These are phyloP conservation scores for Citrus mangshanensis DNA, from an alignment of 345 rosid genomes.

Conservation along the genomic window DNA sequence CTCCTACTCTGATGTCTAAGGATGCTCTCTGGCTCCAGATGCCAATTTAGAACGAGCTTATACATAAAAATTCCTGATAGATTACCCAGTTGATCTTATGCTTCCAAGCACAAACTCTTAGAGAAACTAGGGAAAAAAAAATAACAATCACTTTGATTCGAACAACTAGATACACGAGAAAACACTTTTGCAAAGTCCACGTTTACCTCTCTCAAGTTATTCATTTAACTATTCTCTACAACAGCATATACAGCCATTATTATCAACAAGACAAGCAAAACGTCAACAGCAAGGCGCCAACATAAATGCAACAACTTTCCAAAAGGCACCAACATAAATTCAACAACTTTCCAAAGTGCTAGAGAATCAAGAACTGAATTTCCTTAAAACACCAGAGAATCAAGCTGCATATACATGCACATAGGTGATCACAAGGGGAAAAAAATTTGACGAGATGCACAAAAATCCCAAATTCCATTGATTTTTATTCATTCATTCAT, in stretches of 20 bases:
- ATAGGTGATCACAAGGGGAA: neutral
- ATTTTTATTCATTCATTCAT: neutral
- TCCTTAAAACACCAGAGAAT: neutral
- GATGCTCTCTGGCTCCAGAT: neutral
- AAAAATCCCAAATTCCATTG: neutral
- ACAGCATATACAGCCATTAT: neutral
- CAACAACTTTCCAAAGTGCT: neutral
- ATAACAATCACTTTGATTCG: neutral
- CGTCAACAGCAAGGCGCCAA: neutral
- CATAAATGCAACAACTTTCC: neutral
- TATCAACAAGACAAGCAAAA: neutral
- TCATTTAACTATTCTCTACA: neutral
- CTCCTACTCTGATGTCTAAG: neutral
- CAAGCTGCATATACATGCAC: neutral
- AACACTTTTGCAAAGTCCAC: neutral
- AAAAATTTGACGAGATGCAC: neutral
- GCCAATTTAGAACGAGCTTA: neutral
- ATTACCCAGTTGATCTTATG: neutral
- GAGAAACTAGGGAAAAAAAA: neutral
- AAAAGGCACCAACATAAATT: no score
- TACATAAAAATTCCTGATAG: neutral
- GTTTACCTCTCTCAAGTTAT: neutral
- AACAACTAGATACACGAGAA: neutral
- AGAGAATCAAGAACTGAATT: neutral
- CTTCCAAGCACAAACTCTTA: neutral